Conservation (phyloP, 495 filamentous ascomycete genomes). For the Ascodesmis nigricans region DNA sequence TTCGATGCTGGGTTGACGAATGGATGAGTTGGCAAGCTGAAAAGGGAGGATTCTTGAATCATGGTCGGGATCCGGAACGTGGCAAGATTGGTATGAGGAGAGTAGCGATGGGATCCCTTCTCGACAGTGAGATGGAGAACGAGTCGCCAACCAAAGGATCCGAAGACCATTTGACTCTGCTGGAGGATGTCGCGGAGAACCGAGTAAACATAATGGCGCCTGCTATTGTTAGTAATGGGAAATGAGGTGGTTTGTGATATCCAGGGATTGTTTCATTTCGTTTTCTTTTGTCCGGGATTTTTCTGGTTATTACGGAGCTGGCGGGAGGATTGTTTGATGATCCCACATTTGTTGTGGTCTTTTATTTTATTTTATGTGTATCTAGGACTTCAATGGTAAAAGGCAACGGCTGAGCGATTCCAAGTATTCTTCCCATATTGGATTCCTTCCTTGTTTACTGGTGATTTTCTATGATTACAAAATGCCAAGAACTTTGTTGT, state of each 20-base stretch:
- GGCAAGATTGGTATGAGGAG: constrained; percentile 22
- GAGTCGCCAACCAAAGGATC: constrained; percentile 8
- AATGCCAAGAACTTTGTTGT: constrained; percentile 4
- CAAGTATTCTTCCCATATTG: constrained; percentile 4
- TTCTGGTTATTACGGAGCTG: too few relatives aligned
- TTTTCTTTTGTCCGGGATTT: constrained; percentile 11
- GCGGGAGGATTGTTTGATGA: constrained; percentile 6
- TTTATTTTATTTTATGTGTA: constrained; percentile 8
- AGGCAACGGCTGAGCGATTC: constrained; percentile 9
- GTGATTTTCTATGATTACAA: constrained; percentile 7
- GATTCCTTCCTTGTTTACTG: constrained; percentile 5
- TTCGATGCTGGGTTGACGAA: constrained; percentile 93
- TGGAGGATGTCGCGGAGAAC: constrained; percentile 20
- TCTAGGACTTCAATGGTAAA: constrained; percentile 6
- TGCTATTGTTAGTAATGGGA: constrained; percentile 25
- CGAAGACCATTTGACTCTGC: constrained; percentile 14
- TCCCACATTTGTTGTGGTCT: constrained; percentile 1
- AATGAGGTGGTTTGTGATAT: constrained; percentile 15
- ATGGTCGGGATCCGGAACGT: too few relatives aligned
- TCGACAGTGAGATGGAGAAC: constrained; percentile 5
- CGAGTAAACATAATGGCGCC: constrained; percentile 26
- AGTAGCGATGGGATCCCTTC: too few relatives aligned
- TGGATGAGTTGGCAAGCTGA: constrained; percentile 84
- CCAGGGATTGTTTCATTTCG: constrained; percentile 13
- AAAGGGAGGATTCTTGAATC: constrained; percentile 72